Evolutionary conservation across 352 stramenopile genomes (phyloP).

Genomic region (Phytopythium montanum): DNA sequence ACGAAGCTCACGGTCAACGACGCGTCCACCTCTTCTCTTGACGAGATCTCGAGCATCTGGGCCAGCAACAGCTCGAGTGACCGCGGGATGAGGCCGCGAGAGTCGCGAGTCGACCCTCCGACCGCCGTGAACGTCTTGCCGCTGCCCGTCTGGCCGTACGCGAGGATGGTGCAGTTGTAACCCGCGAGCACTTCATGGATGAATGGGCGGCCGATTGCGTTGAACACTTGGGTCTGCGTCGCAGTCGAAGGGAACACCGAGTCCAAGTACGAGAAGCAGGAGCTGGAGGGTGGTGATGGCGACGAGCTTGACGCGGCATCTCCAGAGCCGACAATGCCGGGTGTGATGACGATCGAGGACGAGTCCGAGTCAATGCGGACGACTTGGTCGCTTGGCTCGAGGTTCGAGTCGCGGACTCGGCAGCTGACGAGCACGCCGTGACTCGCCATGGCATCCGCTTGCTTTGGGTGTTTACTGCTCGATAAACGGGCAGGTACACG

Average conservation of each 20-base stretch:
- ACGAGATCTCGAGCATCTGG: conserved; percentile 13
- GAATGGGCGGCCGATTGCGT: conserved; percentile 38
- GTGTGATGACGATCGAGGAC: conserved; percentile 8
- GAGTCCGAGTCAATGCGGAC: background rate
- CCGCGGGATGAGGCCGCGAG: conserved; percentile 34
- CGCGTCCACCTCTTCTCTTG: conserved; percentile 17
- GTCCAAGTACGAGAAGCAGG: conserved; percentile 36
- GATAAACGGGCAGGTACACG: conserved; percentile 1
- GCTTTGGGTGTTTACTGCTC: background rate
- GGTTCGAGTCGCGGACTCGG: conserved; percentile 27
- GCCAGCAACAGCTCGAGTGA: conserved; percentile 32
- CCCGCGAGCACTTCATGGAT: conserved; percentile 48
- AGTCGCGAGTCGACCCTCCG: conserved; percentile 17
- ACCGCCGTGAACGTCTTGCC: conserved; percentile 66
- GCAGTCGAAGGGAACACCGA: conserved; percentile 31
- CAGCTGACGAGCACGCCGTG: conserved; percentile 62
- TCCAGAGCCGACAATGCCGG: background rate
- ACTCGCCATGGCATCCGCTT: conserved; percentile 17
- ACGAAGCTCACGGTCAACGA: conserved; percentile 51
- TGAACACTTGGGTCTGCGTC: conserved; percentile 46
- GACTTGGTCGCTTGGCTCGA: background rate
- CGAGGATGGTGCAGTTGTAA: conserved; percentile 73
- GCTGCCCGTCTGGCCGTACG: conserved; percentile 67
- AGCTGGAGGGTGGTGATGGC: background rate
- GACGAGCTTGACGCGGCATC: background rate